Evolutionary conservation across 2,329 filamentous ascomycete genomes (phyloP).

Genomic region (Alternaria triticina): DNA sequence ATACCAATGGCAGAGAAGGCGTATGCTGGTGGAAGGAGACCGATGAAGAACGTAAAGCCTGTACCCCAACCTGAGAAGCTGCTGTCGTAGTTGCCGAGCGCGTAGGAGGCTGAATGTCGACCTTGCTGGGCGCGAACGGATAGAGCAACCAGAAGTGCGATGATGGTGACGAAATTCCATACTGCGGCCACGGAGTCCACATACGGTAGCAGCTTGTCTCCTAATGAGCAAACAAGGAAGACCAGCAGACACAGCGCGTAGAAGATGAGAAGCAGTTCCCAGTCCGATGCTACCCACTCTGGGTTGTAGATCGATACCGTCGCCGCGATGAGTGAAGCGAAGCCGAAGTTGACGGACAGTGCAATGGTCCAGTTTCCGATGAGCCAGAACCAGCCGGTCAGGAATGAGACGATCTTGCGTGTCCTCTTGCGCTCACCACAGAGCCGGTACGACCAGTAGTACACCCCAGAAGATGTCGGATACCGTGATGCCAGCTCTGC

Average conservation of each 20-base stretch:
- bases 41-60: background rate
- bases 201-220: slow-evolving; percentile 70
- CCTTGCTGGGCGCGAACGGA: background rate
- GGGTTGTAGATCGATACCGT: background rate
- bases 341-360: slow-evolving; percentile 15
- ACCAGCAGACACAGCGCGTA: background rate
- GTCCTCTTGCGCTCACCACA: background rate
- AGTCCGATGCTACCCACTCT: background rate
- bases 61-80: background rate
- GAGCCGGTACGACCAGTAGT: slow-evolving; percentile 15
- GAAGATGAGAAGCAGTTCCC: background rate
- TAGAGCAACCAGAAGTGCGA: background rate
- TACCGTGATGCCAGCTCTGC: slow-evolving; percentile 14
- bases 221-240: slow-evolving; percentile 60
- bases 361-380: slow-evolving; percentile 18
- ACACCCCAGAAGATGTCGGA: slow-evolving; percentile 14
- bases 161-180: slow-evolving; percentile 15
- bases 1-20: background rate
- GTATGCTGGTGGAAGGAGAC: background rate
- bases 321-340: background rate
- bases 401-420: slow-evolving; percentile 10
- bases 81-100: background rate
- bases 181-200: slow-evolving; percentile 54
- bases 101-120: background rate
- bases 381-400: slow-evolving; percentile 15